Percentiles rank a stretch among this genome's conserved stretches.
Evolutionary conservation across 805 yeast genomes (phyloP).

Genomic region (Saccharomycopsis sp.): DNA sequence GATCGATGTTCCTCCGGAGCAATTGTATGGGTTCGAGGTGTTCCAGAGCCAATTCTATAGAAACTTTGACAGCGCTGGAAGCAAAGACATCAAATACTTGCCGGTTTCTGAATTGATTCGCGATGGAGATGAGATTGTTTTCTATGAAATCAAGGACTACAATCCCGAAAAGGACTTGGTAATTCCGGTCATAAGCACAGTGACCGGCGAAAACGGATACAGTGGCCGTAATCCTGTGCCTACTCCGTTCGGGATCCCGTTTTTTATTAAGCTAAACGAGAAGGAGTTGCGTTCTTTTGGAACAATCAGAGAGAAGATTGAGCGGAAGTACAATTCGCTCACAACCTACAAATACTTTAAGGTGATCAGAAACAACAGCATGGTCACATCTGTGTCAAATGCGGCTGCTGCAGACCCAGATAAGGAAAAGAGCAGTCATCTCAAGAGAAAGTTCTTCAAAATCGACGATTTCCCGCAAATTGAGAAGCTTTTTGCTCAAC

Average conservation of each 20-base stretch:
- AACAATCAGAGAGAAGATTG: conserved; percentile 49
- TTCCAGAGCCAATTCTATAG: conserved; percentile 64
- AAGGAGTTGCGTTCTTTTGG: conserved; percentile 54
- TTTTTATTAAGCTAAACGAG: conserved; percentile 52
- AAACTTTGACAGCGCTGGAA: conserved; percentile 57
- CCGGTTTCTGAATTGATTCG: conserved; percentile 65
- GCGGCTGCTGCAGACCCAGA: not conserved
- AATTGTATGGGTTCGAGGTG: conserved; percentile 50
- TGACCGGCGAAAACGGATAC: conserved; percentile 27
- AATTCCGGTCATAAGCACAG: conserved; percentile 54
- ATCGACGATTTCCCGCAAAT: conserved; percentile 22
- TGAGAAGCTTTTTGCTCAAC: conserved; percentile 9
- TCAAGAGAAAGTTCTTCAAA: conserved; percentile 21
- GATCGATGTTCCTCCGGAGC: conserved; percentile 19
- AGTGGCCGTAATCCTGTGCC: conserved; percentile 30
- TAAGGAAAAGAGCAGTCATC: not conserved
- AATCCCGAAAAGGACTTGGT: conserved; percentile 41
- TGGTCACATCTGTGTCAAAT: not conserved
- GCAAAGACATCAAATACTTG: conserved; percentile 42
- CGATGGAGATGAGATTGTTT: conserved; percentile 54
- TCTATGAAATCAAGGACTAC: conserved; percentile 46
- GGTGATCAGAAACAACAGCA: conserved; percentile 22
- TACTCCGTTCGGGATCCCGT: conserved; percentile 67
- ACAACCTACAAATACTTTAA: conserved; percentile 38
- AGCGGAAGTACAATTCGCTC: conserved; percentile 39